phyloP scores from a whole-genome alignment of 2,329 filamentous ascomycete genomes.

The Capronia epimyces region DNA sequence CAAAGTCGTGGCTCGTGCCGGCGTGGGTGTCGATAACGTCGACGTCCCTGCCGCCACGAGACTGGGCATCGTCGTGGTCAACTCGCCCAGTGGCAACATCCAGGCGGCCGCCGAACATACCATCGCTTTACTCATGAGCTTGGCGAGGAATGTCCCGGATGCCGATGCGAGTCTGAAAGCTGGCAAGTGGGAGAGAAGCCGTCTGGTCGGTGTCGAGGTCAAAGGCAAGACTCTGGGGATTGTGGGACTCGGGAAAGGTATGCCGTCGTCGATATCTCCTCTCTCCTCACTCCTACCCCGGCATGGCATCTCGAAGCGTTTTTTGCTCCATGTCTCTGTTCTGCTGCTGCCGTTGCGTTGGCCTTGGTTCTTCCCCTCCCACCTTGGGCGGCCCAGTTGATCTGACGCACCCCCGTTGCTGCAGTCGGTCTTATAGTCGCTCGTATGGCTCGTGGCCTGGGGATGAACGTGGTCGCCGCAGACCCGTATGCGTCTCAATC shows the following conservation, averaged over 20 bases:
- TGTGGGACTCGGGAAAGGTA: slow-evolving; percentile 72
- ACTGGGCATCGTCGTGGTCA: slow-evolving; percentile 72
- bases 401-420: not conserved
- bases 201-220: slow-evolving; percentile 70
- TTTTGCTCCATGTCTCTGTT: not conserved
- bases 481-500: slow-evolving; percentile 72
- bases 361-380: not conserved
- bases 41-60: slow-evolving; percentile 66
- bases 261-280: not conserved
- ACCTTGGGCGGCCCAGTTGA: not conserved
- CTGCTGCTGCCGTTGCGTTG: not conserved
- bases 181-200: slow-evolving; percentile 70
- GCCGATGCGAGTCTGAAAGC: slow-evolving; percentile 64
- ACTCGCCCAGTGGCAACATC: slow-evolving; percentile 74
- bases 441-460: slow-evolving; percentile 68
- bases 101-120: slow-evolving; percentile 75
- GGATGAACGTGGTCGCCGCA: slow-evolving; percentile 68
- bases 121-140: slow-evolving; percentile 66
- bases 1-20: slow-evolving; percentile 72
- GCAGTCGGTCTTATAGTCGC: slow-evolving; percentile 69
- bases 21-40: slow-evolving; percentile 79
- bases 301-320: no score
- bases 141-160: slow-evolving; percentile 66
- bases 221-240: slow-evolving; percentile 71
- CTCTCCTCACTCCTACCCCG: no score